Evolutionary conservation across 108 stramenopile genomes (phyloP).

Genomic region (Nitzschia putrida): DNA sequence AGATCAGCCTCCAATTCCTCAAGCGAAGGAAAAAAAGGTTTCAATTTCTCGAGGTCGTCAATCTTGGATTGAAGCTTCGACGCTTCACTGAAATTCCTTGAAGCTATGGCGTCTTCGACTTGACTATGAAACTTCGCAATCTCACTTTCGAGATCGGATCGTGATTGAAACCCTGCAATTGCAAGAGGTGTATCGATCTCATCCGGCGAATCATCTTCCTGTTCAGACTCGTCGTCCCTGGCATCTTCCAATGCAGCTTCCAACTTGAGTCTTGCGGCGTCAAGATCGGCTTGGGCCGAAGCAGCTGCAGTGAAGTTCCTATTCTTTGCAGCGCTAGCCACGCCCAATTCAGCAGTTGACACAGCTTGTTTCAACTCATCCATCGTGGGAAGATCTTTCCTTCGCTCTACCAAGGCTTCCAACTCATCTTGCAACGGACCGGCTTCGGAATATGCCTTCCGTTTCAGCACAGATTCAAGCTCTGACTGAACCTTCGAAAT

Average conservation of each 20-base stretch:
- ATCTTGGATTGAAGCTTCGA: slow-evolving; percentile 60
- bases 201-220: slow-evolving; percentile 12
- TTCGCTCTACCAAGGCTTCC: slow-evolving; percentile 57
- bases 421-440: slow-evolving; percentile 76
- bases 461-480: slow-evolving; percentile 67
- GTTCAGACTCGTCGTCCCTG: slow-evolving; percentile 17
- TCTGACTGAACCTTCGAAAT: slow-evolving; percentile 59
- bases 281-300: slow-evolving; percentile 54
- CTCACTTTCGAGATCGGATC: slow-evolving; percentile 70
- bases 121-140: slow-evolving; percentile 44
- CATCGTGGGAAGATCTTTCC: slow-evolving; percentile 72
- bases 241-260: slow-evolving; percentile 49
- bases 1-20: slow-evolving; percentile 64
- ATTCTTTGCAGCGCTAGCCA: slow-evolving; percentile 64
- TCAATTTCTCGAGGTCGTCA: slow-evolving; percentile 59
- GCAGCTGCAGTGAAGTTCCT: slow-evolving; percentile 79
- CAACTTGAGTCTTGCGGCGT: slow-evolving; percentile 54
- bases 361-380: slow-evolving; percentile 71
- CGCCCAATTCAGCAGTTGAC: slow-evolving; percentile 49
- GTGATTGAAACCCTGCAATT: slow-evolving; percentile 53
- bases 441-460: slow-evolving; percentile 71
- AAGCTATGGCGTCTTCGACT: slow-evolving; percentile 61
- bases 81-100: slow-evolving; percentile 62
- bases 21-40: slow-evolving; percentile 67
- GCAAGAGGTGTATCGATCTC: slow-evolving; percentile 12